Base-by-base conservation (phyloP, 805 yeast species). In the Myxozyma mucilagina region DNA sequence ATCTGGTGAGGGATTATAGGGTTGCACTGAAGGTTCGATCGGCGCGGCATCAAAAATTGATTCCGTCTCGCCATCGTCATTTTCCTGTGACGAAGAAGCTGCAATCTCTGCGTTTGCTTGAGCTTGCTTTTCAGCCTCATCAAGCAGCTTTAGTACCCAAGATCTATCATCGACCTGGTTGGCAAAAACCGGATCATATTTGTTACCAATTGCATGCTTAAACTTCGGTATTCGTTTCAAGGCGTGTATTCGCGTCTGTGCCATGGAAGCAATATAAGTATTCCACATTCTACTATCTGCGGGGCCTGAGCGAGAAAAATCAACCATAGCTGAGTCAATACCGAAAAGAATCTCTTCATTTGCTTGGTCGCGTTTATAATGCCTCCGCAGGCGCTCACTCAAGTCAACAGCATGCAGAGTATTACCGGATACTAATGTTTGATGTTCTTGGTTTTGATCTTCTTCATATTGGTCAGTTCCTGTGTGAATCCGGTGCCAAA, bases 401-500 rank as follows among this genome's bases (percentile, higher is more conserved):
- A 41, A 8, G 6, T 41, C 44, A 41, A 41, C 16, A 7, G 44
- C 44, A 41, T 41, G 44, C 16, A 13, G 44, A 7, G 44, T 41
- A 7, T 13, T 7, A 14, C 44, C 44, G 6, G 44, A 8, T 9
- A 8, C 32, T 18, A 35, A 31, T 2, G 24, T 32, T 34, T 48
- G 52, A 14, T 35, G 11, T 9, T n/a, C 42, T 10, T 13, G 41
- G 18, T 50, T 48, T 35, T 24, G 31, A 1, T 39, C 53, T 13
- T 24, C 53, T 13, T 24, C 34, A 42, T 29, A 38, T 32, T 51
- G 47, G n/a, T 42, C 52, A 5, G 11, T 14, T 24, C 57, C 60
- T 16, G 52, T 45, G 36, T 57, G 47, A 18, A 61, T 43, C 34
- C 48, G n/a, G 8, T 50, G 39, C 67, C 67, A 63, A 20, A 63